Evolutionary conservation across 768 basidiomycete species (phyloP).

Genomic region (Lactarius hengduanensis): DNA sequence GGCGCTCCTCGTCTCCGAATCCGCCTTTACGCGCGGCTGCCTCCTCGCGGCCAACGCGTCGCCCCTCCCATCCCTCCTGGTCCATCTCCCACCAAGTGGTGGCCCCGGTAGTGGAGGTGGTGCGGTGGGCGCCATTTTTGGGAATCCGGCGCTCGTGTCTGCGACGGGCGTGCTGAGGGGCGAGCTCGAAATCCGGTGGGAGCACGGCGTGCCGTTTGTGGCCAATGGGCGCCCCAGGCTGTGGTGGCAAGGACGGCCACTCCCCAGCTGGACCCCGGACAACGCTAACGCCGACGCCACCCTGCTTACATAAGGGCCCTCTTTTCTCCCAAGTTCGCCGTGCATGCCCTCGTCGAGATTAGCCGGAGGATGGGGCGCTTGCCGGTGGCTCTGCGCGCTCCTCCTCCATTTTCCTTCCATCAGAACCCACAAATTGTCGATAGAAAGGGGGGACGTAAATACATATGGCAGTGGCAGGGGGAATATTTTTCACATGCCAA

Average conservation of each 20-base stretch:
- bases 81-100: conserved; percentile 60
- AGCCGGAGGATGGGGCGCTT: neutral
- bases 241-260: conserved; percentile 42
- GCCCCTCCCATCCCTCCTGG: conserved; percentile 71
- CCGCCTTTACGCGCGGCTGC: conserved; percentile 71
- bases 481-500: neutral
- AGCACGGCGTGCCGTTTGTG: conserved; percentile 37
- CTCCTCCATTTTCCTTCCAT: neutral
- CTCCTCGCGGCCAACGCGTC: conserved; percentile 71
- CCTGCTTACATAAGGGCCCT: neutral
- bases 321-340: neutral
- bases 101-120: conserved; percentile 22
- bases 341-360: neutral
- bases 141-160: conserved; percentile 67
- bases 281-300: neutral
- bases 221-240: conserved; percentile 40
- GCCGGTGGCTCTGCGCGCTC: neutral
- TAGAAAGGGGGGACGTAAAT: neutral
- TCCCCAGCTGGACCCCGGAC: conserved; percentile 42
- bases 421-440: neutral
- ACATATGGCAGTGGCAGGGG: neutral
- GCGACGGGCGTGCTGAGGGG: conserved; percentile 55
- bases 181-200: conserved; percentile 67
- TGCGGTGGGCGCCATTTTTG: conserved; percentile 52
- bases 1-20: conserved; percentile 80